These are phyloP conservation scores for Hebeloma cylindrosporum DNA, from an alignment of 768 basidiomycete genomes.

Conservation along the genomic window DNA sequence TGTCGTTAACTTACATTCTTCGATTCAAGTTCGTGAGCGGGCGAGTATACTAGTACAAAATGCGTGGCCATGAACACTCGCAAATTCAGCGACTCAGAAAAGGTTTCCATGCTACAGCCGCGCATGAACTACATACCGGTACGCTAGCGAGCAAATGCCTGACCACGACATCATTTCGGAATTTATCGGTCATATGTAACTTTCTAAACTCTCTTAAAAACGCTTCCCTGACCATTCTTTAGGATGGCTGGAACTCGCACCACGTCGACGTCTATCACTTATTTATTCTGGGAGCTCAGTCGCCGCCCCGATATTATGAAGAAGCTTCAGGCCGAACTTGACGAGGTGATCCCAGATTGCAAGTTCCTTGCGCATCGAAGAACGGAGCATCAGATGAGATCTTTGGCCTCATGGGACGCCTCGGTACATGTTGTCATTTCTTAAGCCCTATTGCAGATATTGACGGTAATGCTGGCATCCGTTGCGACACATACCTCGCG, in stretches of 20 bases:
- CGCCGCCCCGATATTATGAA: slow-evolving; percentile 66
- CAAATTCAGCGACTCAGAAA: slow-evolving; percentile 53
- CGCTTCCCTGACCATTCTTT: slow-evolving; percentile 8
- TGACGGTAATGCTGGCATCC: slow-evolving; percentile 72
- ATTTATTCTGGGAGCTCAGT: slow-evolving; percentile 78
- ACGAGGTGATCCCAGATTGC: slow-evolving; percentile 66
- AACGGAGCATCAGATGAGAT: too few species aligned
- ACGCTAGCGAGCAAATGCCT: slow-evolving; percentile 56
- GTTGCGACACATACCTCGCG: slow-evolving; percentile 69
- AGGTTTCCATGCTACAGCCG: slow-evolving; percentile 65
- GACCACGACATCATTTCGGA: slow-evolving; percentile 79
- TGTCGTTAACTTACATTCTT: slow-evolving; percentile 5
- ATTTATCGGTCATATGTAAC: slow-evolving; percentile 78
- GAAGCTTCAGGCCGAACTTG: slow-evolving; percentile 72
- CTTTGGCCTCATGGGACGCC: too few species aligned
- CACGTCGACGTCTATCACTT: slow-evolving; percentile 69
- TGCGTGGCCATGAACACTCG: slow-evolving; percentile 69
- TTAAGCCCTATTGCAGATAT: not conserved
- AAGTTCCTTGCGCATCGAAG: too few species aligned
- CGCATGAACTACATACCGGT: slow-evolving; percentile 64
- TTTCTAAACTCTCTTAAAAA: slow-evolving; percentile 11
- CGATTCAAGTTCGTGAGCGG: slow-evolving; percentile 67
- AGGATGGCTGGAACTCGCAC: slow-evolving; percentile 83
- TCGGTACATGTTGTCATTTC: slow-evolving; percentile 40
- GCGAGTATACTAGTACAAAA: slow-evolving; percentile 75